These are phyloP conservation scores for Begonia masoniana DNA, from an alignment of 306 rosid genomes.

Conservation along the genomic window DNA sequence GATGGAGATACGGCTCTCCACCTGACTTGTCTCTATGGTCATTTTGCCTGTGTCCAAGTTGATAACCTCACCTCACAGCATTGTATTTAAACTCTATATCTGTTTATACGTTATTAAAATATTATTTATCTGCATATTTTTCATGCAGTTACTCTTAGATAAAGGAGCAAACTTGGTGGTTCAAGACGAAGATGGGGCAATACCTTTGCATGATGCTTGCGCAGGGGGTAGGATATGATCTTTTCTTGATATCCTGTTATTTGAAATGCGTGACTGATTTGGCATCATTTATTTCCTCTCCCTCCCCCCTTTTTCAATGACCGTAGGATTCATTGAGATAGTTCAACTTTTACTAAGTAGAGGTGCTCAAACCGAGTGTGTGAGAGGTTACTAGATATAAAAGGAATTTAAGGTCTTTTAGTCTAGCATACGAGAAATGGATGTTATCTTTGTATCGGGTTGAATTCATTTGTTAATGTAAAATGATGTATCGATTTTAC, in stretches of 20 bases:
- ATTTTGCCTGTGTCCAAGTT: slow-evolving; percentile 62
- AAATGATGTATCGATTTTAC: too few species aligned
- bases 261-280: neutral
- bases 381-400: slow-evolving; percentile 73
- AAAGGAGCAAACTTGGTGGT: slow-evolving; percentile 74
- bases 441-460: too few species aligned
- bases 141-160: slow-evolving; percentile 62
- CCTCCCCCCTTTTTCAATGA: neutral
- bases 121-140: neutral
- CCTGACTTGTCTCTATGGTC: slow-evolving; percentile 83
- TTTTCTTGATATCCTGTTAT: neutral
- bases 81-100: too few species aligned
- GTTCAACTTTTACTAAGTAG: slow-evolving; percentile 57
- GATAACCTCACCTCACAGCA: neutral
- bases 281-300: too few species aligned
- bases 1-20: slow-evolving; percentile 93
- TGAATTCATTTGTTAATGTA: too few species aligned
- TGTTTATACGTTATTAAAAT: too few species aligned
- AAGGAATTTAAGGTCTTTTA: too few species aligned
- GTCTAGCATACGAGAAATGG: too few species aligned
- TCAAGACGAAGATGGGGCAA: slow-evolving; percentile 73
- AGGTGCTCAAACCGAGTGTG: slow-evolving; percentile 27
- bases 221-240: slow-evolving; percentile 60
- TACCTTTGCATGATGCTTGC: slow-evolving; percentile 90
- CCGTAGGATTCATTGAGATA: slow-evolving; percentile 56